phyloP scores from a whole-genome alignment of 331 rosid species.

The Telfairia occidentalis region DNA sequence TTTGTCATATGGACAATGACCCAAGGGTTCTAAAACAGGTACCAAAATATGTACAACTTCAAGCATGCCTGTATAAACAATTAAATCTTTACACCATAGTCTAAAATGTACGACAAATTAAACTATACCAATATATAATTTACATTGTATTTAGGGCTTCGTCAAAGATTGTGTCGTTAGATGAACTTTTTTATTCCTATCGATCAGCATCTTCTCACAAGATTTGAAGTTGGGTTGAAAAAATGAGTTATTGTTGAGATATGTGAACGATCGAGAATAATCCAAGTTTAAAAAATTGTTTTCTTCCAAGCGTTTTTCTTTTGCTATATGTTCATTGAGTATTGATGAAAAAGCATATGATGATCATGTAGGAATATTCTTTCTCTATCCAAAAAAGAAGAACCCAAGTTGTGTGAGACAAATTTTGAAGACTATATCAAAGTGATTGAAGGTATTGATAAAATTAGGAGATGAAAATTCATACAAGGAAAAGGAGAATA shows the following conservation, averaged over 20 bases:
- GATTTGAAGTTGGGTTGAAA: not conserved
- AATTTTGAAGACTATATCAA: not conserved
- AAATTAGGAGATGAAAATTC: not conserved
- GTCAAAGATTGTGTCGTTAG: not conserved
- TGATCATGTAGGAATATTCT: not conserved
- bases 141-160: not conserved
- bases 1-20: not conserved
- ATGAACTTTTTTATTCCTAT: not conserved
- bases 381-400: not conserved
- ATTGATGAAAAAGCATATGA: not conserved
- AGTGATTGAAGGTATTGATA: not conserved
- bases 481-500: not conserved
- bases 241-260: not conserved
- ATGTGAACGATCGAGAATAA: not conserved
- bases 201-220: not conserved
- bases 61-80: not conserved
- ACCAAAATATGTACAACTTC: not conserved
- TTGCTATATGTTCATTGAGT: too few relatives aligned
- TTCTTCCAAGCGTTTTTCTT: not conserved
- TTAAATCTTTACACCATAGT: not conserved
- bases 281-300: not conserved
- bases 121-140: not conserved
- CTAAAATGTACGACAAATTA: slow-evolving; percentile 1
- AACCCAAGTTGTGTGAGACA: not conserved
- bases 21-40: not conserved